phyloP scores from a whole-genome alignment of 2,329 filamentous ascomycete genomes.

The Xylaria sp. region DNA sequence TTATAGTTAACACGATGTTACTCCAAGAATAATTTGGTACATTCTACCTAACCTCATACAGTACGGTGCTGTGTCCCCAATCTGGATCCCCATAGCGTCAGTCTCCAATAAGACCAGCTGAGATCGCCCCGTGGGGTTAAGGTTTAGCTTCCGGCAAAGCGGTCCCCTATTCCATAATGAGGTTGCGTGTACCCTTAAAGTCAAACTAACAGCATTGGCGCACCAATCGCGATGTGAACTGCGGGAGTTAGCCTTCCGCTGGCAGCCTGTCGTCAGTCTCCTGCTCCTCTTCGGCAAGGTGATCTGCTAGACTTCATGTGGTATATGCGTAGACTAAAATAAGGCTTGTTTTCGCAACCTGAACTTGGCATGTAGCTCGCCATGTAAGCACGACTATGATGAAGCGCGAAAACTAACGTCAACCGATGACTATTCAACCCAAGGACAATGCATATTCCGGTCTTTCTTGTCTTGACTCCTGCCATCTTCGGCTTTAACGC shows the following conservation, averaged over 20 bases:
- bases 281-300: not conserved
- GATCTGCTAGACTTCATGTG: not conserved
- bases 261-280: not conserved
- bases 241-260: not conserved
- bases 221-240: not conserved
- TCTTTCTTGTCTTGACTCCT: conserved; percentile 3
- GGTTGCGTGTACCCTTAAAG: not conserved
- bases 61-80: not conserved
- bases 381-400: not conserved
- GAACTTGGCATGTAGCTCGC: not conserved
- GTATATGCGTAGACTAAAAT: not conserved
- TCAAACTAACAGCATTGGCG: not conserved
- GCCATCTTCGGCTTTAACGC: conserved; percentile 21
- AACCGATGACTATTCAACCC: not conserved
- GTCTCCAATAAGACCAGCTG: not conserved
- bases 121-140: conserved; percentile 17
- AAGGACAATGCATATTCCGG: conserved; percentile 17
- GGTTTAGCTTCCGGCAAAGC: conserved; percentile 1
- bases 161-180: not conserved
- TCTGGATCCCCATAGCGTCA: not conserved
- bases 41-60: not conserved
- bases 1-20: not conserved
- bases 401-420: not conserved
- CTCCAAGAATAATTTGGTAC: not conserved
- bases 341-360: not conserved